Percentiles rank a stretch among this genome's conserved stretches.
phyloP scores from a whole-genome alignment of 805 yeast genomes.

The Yarrowia sp. region DNA sequence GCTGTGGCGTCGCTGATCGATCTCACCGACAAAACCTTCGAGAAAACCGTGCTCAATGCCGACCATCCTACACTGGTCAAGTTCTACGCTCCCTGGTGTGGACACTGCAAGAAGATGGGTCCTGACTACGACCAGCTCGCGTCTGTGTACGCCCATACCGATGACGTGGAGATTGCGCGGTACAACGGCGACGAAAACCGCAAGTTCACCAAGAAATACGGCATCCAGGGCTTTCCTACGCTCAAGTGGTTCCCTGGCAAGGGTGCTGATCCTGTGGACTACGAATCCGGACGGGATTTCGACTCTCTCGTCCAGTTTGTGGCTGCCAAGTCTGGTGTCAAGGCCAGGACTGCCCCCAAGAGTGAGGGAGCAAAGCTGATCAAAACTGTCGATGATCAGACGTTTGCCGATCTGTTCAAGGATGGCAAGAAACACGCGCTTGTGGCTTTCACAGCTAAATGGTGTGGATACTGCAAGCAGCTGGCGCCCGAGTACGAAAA shows the following conservation, averaged over 20 bases:
- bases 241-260: conserved; percentile 63
- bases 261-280: conserved; percentile 58
- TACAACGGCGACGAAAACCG: conserved; percentile 68
- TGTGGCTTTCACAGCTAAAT: conserved; percentile 63
- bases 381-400: conserved; percentile 51
- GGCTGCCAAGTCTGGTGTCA: conserved; percentile 50
- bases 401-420: conserved; percentile 55
- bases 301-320: conserved; percentile 60
- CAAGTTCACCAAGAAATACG: conserved; percentile 58
- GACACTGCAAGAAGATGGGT: conserved; percentile 89
- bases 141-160: conserved; percentile 60
- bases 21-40: conserved; percentile 63
- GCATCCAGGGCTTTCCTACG: conserved; percentile 71
- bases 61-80: conserved; percentile 74
- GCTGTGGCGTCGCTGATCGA: conserved; percentile 46
- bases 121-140: conserved; percentile 87
- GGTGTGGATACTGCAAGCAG: conserved; percentile 66
- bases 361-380: conserved; percentile 30
- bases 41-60: conserved; percentile 60
- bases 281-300: conserved; percentile 61
- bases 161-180: conserved; percentile 58
- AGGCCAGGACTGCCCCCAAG: conserved; percentile 43
- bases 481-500: conserved; percentile 60
- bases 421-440: conserved; percentile 52
- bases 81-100: conserved; percentile 86